Percentiles rank a stretch among this genome's conserved stretches.
Evolutionary conservation across 305 asterid species (phyloP).

Genomic region (Fraxinus velutina): DNA sequence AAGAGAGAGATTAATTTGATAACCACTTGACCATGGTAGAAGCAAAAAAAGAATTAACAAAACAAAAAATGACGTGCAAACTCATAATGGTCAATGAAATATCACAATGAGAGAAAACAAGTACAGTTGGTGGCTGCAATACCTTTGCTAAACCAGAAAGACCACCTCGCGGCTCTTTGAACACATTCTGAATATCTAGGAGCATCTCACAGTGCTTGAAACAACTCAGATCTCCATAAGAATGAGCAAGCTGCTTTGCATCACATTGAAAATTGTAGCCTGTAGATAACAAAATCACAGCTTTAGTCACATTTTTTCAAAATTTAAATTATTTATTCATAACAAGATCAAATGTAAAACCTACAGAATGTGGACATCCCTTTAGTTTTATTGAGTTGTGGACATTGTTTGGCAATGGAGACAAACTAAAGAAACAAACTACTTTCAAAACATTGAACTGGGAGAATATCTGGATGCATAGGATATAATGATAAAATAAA

Average conservation of each 20-base stretch:
- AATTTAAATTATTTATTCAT: not conserved
- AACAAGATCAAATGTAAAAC: not conserved
- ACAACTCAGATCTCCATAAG: conserved; percentile 73
- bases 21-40: conserved; percentile 6
- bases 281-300: conserved; percentile 31
- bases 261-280: conserved; percentile 96
- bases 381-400: not conserved
- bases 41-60: not conserved
- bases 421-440: not conserved
- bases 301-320: conserved; percentile 20
- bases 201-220: conserved; percentile 83
- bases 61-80: not conserved
- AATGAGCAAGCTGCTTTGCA: conserved; percentile 62
- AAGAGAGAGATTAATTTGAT: not conserved
- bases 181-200: conserved; percentile 87
- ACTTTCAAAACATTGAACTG: not conserved
- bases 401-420: not conserved
- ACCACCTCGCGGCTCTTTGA: conserved; percentile 82
- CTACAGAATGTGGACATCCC: not conserved
- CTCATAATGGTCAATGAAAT: not conserved
- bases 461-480: conserved; percentile 3
- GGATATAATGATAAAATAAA: not conserved
- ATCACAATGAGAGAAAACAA: not conserved
- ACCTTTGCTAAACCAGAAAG: conserved; percentile 93
- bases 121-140: conserved; percentile 1